These are phyloP conservation scores for Auriscalpium orientale DNA, from an alignment of 768 basidiomycete species.

Conservation along the genomic window DNA sequence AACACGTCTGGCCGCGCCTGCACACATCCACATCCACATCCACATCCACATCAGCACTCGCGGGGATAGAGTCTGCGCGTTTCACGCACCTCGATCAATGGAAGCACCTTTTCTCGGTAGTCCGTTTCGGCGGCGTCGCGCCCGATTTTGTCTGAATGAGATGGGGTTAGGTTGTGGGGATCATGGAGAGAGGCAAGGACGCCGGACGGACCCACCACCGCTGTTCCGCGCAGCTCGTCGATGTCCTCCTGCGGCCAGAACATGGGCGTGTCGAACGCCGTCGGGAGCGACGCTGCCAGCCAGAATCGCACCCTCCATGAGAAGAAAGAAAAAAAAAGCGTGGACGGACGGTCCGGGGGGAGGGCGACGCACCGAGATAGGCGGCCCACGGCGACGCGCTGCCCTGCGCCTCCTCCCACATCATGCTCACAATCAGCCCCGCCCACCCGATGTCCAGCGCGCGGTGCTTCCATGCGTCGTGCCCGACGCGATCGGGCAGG, in stretches of 20 bases:
- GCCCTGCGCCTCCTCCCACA: constrained; percentile 82
- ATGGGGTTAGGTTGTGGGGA: no score
- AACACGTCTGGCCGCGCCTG: constrained; percentile 75
- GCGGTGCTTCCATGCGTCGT: constrained; percentile 53
- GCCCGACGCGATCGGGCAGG: constrained; percentile 53
- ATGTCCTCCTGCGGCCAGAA: constrained; percentile 81
- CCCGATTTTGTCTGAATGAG: constrained; percentile 70
- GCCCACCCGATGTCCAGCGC: constrained; percentile 72
- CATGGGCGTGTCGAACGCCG: constrained; percentile 82
- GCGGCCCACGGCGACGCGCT: constrained; percentile 55
- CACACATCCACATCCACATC: neutral
- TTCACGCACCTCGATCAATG: constrained; percentile 55
- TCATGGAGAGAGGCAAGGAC: no score
- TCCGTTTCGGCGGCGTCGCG: constrained; percentile 72
- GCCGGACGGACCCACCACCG: constrained; percentile 66
- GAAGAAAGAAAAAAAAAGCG: no score
- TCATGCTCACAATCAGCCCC: constrained; percentile 86
- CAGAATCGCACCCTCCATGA: neutral
- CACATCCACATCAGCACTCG: neutral
- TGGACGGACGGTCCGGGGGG: neutral
- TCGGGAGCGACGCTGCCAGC: constrained; percentile 55
- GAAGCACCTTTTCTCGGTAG: constrained; percentile 58
- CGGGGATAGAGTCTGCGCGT: no score
- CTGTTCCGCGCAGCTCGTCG: constrained; percentile 69
- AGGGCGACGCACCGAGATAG: constrained; percentile 66